Evolutionary conservation across 2,329 filamentous ascomycete genomes (phyloP).

Genomic region (Myrmaecium sp.): DNA sequence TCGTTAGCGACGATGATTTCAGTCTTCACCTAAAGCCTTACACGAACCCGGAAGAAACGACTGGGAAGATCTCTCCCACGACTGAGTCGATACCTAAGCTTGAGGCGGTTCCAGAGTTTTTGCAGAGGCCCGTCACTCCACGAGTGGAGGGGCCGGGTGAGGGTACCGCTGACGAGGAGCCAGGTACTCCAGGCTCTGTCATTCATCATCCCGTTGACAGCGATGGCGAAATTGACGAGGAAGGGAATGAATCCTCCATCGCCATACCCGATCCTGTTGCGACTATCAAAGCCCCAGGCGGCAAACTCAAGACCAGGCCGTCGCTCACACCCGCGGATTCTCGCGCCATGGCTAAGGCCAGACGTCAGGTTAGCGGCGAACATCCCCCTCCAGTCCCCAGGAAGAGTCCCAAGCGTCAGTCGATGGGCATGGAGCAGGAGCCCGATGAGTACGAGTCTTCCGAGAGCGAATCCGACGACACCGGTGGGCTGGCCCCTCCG

Average conservation of each 20-base stretch:
- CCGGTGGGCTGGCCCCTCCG: neutral
- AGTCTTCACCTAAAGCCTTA: slow-evolving; percentile 38
- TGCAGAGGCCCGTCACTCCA: slow-evolving; percentile 36
- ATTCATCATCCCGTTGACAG: slow-evolving; percentile 53
- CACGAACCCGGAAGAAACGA: slow-evolving; percentile 25
- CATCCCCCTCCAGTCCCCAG: slow-evolving; percentile 27
- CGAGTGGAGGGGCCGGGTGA: slow-evolving; percentile 30
- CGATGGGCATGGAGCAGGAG: slow-evolving; percentile 14
- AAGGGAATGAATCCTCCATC: slow-evolving; percentile 35
- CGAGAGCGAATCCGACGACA: slow-evolving; percentile 5
- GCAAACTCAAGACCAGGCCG: slow-evolving; percentile 73
- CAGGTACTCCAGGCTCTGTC: slow-evolving; percentile 73
- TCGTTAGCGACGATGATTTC: slow-evolving; percentile 34
- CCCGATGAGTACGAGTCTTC: slow-evolving; percentile 13
- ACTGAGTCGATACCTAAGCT: slow-evolving; percentile 17
- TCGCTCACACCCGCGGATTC: slow-evolving; percentile 79
- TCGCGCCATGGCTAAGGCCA: slow-evolving; percentile 67
- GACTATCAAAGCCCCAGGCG: slow-evolving; percentile 77
- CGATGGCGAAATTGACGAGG: slow-evolving; percentile 11
- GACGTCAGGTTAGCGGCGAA: slow-evolving; percentile 70
- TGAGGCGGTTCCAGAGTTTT: slow-evolving; percentile 20
- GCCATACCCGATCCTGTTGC: slow-evolving; percentile 66
- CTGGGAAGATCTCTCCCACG: too few relatives aligned
- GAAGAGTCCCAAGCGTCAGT: slow-evolving; percentile 20
- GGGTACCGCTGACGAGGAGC: slow-evolving; percentile 37